Evolutionary conservation across 2,329 filamentous ascomycete species (phyloP), one percentile per base, ranked within the genome.

Genomic region (Rhynchosporium agropyri): DNA sequence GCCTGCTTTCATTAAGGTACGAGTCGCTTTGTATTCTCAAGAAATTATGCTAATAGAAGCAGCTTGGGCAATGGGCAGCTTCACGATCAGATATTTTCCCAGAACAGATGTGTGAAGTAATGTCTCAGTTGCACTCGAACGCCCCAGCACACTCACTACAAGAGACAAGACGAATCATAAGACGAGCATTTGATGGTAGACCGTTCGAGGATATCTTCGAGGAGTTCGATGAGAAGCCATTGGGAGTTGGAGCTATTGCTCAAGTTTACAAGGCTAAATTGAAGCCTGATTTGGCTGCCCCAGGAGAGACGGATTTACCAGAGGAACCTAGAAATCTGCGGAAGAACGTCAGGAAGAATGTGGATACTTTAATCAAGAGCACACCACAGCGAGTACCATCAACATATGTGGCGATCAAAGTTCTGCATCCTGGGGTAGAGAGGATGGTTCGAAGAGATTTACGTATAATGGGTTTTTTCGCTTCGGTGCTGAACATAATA

Each of bases 51-150:
- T 71, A 68, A 71, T 67, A 43, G 42, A 62, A 6, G 53, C 70
- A 93, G 87, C 85, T 99, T 60, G 95, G 95, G 15, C 95, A 99
- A 87, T 99, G 95, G 95, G 95, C 95, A 20, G 95, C 95, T 3
- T 98, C 95, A 4, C 84, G 95, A 74, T 91, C 93, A 48, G 95
- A 99, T 77, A 97, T 99, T 73, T 99, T 99, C 74, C 95, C 95
- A 1, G 89, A 84, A 28, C 88, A 97, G 76, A 87, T 99, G 84
- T 99, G 95, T 78, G 85, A 85, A 49, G 87, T 93, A 74, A 95
- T 99, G 94, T 96, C 93, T 1, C 90, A 92, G 65, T 83, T 99
- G 51, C 95, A 99, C 77, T 97, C 95, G 1, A 87, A 98, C 74
- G 94, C 95, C 0, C 93, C 94, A 0, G 93, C 95, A 1, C 95